Evolutionary conservation across 495 filamentous ascomycete species (phyloP), one percentile per base, ranked within the genome.

Genomic region (Filosporella fistucella): DNA sequence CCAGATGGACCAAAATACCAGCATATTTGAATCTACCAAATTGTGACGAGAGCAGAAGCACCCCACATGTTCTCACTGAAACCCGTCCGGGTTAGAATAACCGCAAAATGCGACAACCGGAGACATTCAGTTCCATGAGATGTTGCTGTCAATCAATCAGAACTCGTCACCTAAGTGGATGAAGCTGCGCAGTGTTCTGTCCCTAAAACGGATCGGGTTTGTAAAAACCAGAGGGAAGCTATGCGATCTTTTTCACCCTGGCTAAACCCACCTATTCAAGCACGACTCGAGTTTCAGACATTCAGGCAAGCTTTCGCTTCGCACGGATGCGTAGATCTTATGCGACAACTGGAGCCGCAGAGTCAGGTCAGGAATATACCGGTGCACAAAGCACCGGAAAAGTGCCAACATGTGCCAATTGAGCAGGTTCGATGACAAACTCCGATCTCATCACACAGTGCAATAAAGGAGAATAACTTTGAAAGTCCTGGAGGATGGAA

Each of bases 151-250:
- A 38, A 48, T 54, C n/a, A n/a, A n/a, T n/a, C n/a, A n/a, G 32
- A 10, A 22, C 16, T 42, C 39, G 45, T 29, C 39, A 24, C 24
- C 22, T 34, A 38, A 45, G 21, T 42, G 45, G 51, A 12, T 37
- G n/a, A 24, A 20, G 26, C 38, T 38, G 18, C 7, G 10, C 14
- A 51, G 22, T 24, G 36, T 9, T 28, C 13, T 29, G 2, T 20
- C 20, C 28, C 37, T 56, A 33, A 56, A 49, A 56, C 53, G 21
- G 40, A 42, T 28, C 26, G 30, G 21, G 53, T 56, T 51, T 56
- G 53, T 40, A 24, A 43, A 43, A 3, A 10, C 18, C 11, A 20
- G 33, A 4, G 36, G 36, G 14, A 41, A 24, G 24, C 18, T 30
- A 44, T 49, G 39, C 28, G 45, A 45, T 49, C 21, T 39, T 39